A percentile compares a stretch with the other conserved stretches of the same genome.
phyloP scores from a whole-genome alignment of 345 rosid species.

The Physaria fendleri region DNA sequence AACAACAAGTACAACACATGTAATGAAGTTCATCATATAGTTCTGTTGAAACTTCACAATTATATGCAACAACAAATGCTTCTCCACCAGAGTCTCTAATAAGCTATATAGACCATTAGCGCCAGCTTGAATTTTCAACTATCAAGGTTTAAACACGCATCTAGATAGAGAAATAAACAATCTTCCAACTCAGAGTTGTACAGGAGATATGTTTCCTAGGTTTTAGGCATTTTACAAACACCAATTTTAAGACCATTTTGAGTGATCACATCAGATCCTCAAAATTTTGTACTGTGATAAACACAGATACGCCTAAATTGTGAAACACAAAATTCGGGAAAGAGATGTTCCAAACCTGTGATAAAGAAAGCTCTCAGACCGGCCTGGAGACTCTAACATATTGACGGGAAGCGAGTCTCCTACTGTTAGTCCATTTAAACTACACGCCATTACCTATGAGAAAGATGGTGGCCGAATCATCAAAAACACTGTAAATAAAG shows the following conservation, averaged over 20 bases:
- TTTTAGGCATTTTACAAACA: background rate
- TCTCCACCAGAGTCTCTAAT: background rate
- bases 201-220: background rate
- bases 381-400: constrained; percentile 79
- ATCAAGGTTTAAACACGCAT: background rate
- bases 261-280: background rate
- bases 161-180: background rate
- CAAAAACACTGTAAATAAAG: background rate
- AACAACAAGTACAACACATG: constrained; percentile 1
- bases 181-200: background rate
- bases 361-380: constrained; percentile 50
- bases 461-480: background rate
- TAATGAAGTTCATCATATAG: background rate
- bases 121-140: background rate
- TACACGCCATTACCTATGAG: constrained; percentile 89
- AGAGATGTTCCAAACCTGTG: constrained; percentile 8
- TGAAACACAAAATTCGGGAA: background rate
- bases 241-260: background rate
- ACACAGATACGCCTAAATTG: background rate
- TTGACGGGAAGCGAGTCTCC: constrained; percentile 79
- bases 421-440: constrained; percentile 87
- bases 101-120: background rate
- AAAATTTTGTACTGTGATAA: background rate
- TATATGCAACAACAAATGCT: background rate
- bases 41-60: background rate